phyloP scores from a whole-genome alignment of 176 grass and related monocot genomes.

The Zizania latifolia region DNA sequence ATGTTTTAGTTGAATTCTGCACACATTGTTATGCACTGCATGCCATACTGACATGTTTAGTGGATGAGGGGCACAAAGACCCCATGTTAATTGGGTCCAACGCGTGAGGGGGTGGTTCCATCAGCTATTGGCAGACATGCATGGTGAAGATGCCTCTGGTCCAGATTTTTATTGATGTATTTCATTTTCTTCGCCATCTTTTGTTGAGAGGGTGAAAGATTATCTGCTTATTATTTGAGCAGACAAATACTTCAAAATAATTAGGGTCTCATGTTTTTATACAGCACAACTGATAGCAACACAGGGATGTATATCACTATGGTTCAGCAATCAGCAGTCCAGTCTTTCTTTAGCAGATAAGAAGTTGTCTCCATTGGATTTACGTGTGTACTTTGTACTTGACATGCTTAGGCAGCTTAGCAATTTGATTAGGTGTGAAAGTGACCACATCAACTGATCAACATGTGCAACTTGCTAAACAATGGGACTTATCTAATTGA shows the following conservation, averaged over 20 bases:
- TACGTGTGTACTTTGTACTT: too few relatives aligned
- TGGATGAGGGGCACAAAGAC: not conserved
- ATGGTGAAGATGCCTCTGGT: conserved; percentile 3
- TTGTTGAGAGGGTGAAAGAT: not conserved
- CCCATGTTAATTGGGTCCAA: not conserved
- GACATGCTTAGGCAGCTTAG: not conserved
- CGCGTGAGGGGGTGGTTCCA: not conserved
- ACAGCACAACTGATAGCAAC: not conserved
- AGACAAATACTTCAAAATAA: not conserved
- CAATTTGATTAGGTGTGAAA: not conserved
- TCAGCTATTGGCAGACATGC: not conserved
- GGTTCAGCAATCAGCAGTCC: not conserved
- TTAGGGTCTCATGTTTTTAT: not conserved
- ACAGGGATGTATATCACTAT: not conserved
- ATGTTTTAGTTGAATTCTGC: not conserved
- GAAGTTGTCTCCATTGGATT: too few relatives aligned
- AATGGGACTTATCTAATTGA: not conserved
- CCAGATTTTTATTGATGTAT: not conserved
- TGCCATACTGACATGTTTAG: not conserved
- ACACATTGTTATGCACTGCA: too few relatives aligned
- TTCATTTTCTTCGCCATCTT: not conserved
- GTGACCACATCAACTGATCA: not conserved
- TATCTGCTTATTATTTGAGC: not conserved
- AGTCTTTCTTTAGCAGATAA: not conserved
- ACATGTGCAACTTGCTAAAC: not conserved